Base-by-base conservation (phyloP, 2,329 filamentous ascomycete genomes). In the Nemania serpens region DNA sequence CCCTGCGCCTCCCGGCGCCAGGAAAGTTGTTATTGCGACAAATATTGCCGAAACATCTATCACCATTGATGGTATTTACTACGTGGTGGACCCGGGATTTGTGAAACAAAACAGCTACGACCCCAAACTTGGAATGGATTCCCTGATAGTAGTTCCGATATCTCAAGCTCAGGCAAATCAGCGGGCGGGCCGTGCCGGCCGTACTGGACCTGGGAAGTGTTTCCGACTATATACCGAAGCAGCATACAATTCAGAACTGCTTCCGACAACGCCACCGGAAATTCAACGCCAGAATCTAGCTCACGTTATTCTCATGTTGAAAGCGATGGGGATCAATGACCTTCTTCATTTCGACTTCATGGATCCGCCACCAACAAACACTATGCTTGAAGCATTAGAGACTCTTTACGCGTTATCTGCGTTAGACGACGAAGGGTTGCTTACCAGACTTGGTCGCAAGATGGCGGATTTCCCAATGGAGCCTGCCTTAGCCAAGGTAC, bases 401-500 rank as follows among this genome's bases (percentile, higher is more conserved):
- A 95, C 98, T 73, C 82, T 99, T 0, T 99, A 99, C 72, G 92
- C 93, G 0, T 81, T 99, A 11, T 92, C 90, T 3, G 94, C 94
- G 0, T 82, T 99, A 0, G 95, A 99, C 66, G 94, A 99, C 70
- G 95, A 99, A 82, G 95, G 95, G 13, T 83, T 99, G 0, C 80
- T 99, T 2, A 99, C 95, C 0, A 88, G 95, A 6, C 83, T 97
- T 1, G 95, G 95, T 7, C 87, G 95, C 47, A 96, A 97, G 75
- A 98, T 99, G 94, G 93, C 95, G 11, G 94, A 99, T 72, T 98
- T 98, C 75, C 95, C 95, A 0, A 98, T 98, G 92, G 93, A 98
- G 59, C 95, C 95, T 0, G 88, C 91, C 0, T 83, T 98, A 0
- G 91, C 93, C 55, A 99, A 98, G 75, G 88, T 92, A 0, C 84